A percentile compares a stretch with the other conserved stretches of the same genome.
phyloP scores from a whole-genome alignment of 2,329 filamentous ascomycete genomes.

The Hortaea sp. region DNA sequence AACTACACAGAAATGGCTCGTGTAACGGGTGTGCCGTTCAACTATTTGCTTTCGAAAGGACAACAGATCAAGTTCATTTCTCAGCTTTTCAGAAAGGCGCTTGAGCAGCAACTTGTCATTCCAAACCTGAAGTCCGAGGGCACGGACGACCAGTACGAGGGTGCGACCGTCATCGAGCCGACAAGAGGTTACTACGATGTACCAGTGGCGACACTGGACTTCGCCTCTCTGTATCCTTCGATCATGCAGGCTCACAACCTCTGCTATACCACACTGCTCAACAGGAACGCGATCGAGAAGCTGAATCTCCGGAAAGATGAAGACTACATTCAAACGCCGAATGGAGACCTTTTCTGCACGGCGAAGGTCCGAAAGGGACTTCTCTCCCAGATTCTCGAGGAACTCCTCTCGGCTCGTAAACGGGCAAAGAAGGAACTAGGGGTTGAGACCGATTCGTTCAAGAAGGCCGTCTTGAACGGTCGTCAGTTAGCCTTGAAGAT shows the following conservation, averaged over 20 bases:
- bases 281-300: slow-evolving; percentile 65
- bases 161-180: slow-evolving; percentile 95
- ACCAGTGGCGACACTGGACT: slow-evolving; percentile 94
- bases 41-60: slow-evolving; percentile 79
- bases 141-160: slow-evolving; percentile 84
- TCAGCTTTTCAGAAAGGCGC: slow-evolving; percentile 87
- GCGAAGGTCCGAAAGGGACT: slow-evolving; percentile 81
- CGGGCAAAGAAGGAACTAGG: slow-evolving; percentile 85
- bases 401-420: slow-evolving; percentile 84
- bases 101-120: slow-evolving; percentile 88
- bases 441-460: slow-evolving; percentile 86
- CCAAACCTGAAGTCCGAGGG: slow-evolving; percentile 67
- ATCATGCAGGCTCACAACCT: slow-evolving; percentile 99
- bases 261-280: slow-evolving; percentile 89
- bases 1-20: slow-evolving; percentile 99
- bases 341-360: slow-evolving; percentile 88
- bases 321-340: slow-evolving; percentile 93
- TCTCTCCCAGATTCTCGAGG: slow-evolving; percentile 89
- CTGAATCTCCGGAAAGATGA: slow-evolving; percentile 73
- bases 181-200: slow-evolving; percentile 88
- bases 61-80: slow-evolving; percentile 98
- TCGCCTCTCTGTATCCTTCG: slow-evolving; percentile 94
- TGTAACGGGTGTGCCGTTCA: slow-evolving; percentile 97
- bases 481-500: slow-evolving; percentile 92
- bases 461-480: slow-evolving; percentile 95